Evolutionary conservation across 2,329 filamentous ascomycete genomes (phyloP), one percentile per base, ranked within the genome.

Genomic region (Lomentospora prolificans): DNA sequence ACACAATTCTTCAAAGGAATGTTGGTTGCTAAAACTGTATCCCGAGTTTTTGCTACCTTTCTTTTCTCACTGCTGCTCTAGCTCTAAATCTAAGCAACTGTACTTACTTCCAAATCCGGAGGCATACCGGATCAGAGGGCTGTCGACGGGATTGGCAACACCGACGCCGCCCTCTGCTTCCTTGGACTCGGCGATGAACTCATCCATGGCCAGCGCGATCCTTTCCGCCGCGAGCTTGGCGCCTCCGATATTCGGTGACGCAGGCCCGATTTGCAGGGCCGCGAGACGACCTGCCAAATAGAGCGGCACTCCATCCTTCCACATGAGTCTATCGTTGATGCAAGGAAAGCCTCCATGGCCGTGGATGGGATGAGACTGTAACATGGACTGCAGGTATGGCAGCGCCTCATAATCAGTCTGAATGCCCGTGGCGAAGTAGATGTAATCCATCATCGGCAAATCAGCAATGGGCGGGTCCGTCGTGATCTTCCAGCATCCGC

Each of bases 401-500:
- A 90, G 72, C 2, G 74, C 73, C 1, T 69, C 64, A 25, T 89
- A 79, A 60, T 90, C 76, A 0, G 81, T 80, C 51, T 82, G 76
- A 39, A 87, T 79, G 0, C 88, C 88, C 0, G 88, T 92, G 12
- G 88, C 87, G 63, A 86, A 89, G 68, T 87, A 87, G 59, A 90
- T 81, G 67, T 86, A 87, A 65, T 90, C 75, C 51, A 84, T 76
- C 0, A 70, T 67, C 0, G 84, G 82, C 9, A 87, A 65, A 3
- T 68, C 64, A 0, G 69, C 69, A 12, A 81, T 72, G 0, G 75
- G 69, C 0, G 84, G 81, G 3, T 77, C 70, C 0, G 81, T 82
- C 39, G 71, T 65, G 19, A 86, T 67, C 0, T 64, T 60, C 69
- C 74, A 77, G 3, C 56, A 53, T 3, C 64, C 63, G n/a, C 61